A percentile compares a stretch with the other conserved stretches of the same genome.
Conservation (phyloP, 139 green algal genomes). For the Mychonastes homosphaera region DNA sequence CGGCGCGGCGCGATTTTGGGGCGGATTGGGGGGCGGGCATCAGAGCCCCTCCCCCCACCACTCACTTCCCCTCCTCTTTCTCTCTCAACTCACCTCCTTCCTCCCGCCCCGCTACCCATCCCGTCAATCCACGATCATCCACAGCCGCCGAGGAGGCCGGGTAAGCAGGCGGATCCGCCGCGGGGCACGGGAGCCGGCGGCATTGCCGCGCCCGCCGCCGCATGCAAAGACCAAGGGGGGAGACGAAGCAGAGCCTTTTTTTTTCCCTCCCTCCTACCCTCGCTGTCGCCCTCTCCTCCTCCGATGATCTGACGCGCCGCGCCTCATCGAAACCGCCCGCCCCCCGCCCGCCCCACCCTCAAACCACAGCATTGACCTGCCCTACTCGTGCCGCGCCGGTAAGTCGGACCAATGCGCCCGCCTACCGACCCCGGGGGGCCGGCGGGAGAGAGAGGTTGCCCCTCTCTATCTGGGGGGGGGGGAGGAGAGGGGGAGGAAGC, state of each 20-base stretch:
- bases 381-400: constrained; percentile 77
- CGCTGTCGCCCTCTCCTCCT: no score
- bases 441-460: no score
- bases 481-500: no score
- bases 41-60: background rate
- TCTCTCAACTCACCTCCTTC: no score
- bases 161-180: no score
- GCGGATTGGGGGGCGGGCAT: background rate
- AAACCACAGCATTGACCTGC: constrained; percentile 80
- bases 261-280: background rate
- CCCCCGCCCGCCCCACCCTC: constrained; percentile 56
- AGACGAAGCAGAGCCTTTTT: background rate
- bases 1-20: background rate
- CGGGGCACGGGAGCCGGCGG: no score
- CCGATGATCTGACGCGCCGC: background rate
- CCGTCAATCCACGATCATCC: no score
- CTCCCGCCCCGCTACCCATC: no score
- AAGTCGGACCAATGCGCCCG: constrained; percentile 4
- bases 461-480: no score
- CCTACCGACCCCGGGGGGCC: no score
- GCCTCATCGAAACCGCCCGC: background rate
- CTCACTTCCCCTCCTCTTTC: no score
- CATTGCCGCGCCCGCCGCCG: no score
- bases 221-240: background rate
- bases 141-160: constrained; percentile 26